Evolutionary conservation across 2,329 filamentous ascomycete genomes (phyloP), one percentile per base, ranked within the genome.

Genomic region (Nakataea oryzae): DNA sequence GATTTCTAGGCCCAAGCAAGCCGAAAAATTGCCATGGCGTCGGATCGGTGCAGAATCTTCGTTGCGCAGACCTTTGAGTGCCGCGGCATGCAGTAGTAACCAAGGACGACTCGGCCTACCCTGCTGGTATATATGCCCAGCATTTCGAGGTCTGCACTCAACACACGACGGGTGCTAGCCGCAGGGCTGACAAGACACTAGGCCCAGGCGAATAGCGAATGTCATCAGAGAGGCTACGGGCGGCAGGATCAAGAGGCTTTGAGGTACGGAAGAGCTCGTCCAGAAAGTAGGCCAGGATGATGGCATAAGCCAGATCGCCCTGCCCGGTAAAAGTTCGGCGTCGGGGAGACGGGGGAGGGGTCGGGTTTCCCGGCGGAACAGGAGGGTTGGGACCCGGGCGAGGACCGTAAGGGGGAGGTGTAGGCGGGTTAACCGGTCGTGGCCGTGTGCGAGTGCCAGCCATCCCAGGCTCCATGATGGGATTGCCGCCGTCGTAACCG

Each of bases 281-380:
- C 41, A 50, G 21, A 8, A 50, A n/a, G 21, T n/a, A 50, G 41
- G 41, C 41, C 17, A 50, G 41, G 41, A n/a, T 3, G 13, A 24
- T 50, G 21, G 41, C 24, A n/a, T n/a, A n/a, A 24, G 11, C 41
- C 41, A 50, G 21, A n/a, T 24, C 41, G 41, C 41, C 41, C 41
- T 50, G 17, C 11, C 21, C 41, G 9, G 41, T 24, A 17, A 17
- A 50, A 7, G n/a, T 41, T n/a, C 7, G 8, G 34, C 58, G 58
- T 24, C 58, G 32, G n/a, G 58, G 58, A 27, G 58, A 60, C 13
- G 58, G 58, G 6, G 58, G 58, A 12, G 58, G 58, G 24, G 58
- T 60, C 4, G 58, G 58, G 58, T 60, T 60, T 28, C 58, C 58
- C 17, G 58, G 58, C 21, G 58, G 58, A 29, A 60, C 41, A 12